phyloP scores from a whole-genome alignment of 2,329 filamentous ascomycete species.

The Trichophyton rubrum region DNA sequence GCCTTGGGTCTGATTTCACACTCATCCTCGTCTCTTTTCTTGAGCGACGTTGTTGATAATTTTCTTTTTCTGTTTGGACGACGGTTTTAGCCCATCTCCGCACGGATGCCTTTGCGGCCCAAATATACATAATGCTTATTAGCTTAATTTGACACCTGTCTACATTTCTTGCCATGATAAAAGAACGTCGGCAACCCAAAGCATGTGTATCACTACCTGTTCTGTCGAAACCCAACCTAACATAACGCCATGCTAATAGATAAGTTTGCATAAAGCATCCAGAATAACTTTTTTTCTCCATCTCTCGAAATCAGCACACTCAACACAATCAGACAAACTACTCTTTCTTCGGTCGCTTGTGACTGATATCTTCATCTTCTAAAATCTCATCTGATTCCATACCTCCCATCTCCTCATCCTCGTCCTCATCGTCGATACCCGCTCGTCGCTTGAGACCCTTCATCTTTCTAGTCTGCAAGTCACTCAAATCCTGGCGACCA shows the following conservation, averaged over 20 bases:
- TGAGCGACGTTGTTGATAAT: neutral
- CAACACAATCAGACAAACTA: neutral
- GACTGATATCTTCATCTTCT: conserved; percentile 20
- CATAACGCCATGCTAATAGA: conserved; percentile 2
- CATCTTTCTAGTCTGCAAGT: conserved; percentile 96
- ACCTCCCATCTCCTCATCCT: conserved; percentile 39
- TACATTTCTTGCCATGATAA: neutral
- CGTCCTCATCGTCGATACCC: conserved; percentile 46
- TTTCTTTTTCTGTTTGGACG: neutral
- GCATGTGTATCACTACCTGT: neutral
- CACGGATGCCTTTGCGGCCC: neutral
- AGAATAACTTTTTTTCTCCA: neutral
- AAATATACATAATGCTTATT: conserved; percentile 1
- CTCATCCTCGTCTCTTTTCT: neutral
- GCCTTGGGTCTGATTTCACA: neutral
- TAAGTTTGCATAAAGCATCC: neutral
- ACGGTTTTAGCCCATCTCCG: neutral
- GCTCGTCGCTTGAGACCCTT: conserved; percentile 87
- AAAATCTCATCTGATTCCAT: conserved; percentile 33
- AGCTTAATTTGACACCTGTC: neutral
- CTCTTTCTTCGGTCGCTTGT: neutral
- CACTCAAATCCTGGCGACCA: conserved; percentile 73
- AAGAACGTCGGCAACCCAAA: neutral
- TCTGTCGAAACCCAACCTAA: neutral
- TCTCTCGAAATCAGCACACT: neutral